Percentiles rank a stretch among this genome's conserved stretches.
Conservation (phyloP, 176 grass and related monocot species). For the Oryza australiensis region DNA sequence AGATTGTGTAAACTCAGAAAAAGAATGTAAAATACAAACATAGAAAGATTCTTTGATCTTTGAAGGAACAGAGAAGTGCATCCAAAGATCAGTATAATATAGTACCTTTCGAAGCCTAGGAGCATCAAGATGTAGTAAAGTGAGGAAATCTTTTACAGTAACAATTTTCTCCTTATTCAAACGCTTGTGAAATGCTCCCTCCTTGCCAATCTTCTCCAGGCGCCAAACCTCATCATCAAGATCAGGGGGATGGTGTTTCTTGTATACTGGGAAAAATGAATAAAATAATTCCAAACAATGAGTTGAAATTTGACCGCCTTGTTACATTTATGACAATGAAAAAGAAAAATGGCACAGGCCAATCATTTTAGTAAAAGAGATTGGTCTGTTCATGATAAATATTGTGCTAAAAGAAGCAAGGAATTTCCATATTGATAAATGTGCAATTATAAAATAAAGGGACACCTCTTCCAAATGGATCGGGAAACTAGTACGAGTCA, state of each 20-base stretch:
- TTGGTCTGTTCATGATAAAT: background rate
- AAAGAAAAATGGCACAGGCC: no score
- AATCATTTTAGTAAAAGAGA: no score
- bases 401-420: background rate
- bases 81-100: conserved; percentile 8
- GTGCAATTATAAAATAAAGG: conserved; percentile 20
- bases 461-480: background rate
- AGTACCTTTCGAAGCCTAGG: conserved; percentile 78
- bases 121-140: conserved; percentile 60
- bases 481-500: conserved; percentile 12
- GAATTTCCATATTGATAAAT: background rate
- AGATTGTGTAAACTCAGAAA: background rate
- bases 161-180: conserved; percentile 67
- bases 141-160: conserved; percentile 89
- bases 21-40: conserved; percentile 18
- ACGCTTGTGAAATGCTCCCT: conserved; percentile 94
- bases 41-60: background rate
- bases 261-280: conserved; percentile 68
- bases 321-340: no score
- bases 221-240: conserved; percentile 94
- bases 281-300: no score
- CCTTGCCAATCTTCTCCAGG: conserved; percentile 97
- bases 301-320: no score
- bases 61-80: conserved; percentile 8
- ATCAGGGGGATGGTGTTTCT: conserved; percentile 91